Percentiles rank a stretch among this genome's conserved stretches.
These are phyloP conservation scores for Metschnikowia koreensis DNA, from an alignment of 805 yeast species.

Conservation along the genomic window DNA sequence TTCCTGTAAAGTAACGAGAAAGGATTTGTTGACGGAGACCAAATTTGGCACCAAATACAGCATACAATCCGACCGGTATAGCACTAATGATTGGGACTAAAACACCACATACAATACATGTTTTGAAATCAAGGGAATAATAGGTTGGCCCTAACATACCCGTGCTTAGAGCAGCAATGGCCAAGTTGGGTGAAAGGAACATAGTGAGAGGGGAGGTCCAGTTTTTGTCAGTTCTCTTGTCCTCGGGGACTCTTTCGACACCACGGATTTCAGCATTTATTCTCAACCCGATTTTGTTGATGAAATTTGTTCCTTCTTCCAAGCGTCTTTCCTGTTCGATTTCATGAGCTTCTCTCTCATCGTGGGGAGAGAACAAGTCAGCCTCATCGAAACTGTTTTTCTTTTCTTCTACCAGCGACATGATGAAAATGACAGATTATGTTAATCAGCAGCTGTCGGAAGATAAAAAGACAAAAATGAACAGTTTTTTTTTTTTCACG, in stretches of 20 bases:
- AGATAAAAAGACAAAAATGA: not conserved
- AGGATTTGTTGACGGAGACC: conserved; percentile 28
- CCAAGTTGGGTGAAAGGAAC: conserved; percentile 31
- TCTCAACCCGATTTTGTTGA: conserved; percentile 24
- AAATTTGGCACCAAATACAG: conserved; percentile 17
- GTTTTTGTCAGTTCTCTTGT: conserved; percentile 17
- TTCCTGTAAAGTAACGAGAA: conserved; percentile 32
- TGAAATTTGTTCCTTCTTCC: conserved; percentile 13
- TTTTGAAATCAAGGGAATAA: conserved; percentile 16
- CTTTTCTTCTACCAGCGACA: conserved; percentile 6
- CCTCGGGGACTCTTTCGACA: conserved; percentile 28
- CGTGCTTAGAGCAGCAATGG: conserved; percentile 17
- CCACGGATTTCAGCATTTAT: conserved; percentile 31
- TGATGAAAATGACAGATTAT: not conserved
- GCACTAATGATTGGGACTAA: conserved; percentile 15
- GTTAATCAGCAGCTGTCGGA: not conserved
- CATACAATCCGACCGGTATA: conserved; percentile 17
- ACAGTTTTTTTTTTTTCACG: not conserved
- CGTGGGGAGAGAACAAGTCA: not conserved
- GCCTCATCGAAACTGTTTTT: conserved; percentile 1
- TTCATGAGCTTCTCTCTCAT: not conserved
- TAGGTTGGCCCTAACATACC: conserved; percentile 19
- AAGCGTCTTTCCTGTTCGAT: conserved; percentile 4
- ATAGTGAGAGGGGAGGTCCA: conserved; percentile 25
- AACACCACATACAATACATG: conserved; percentile 14